A percentile compares a stretch with the other conserved stretches of the same genome.
These are phyloP conservation scores for Chrysochromulina tobinii DNA, from an alignment of 78 protist genomes.

Conservation along the genomic window DNA sequence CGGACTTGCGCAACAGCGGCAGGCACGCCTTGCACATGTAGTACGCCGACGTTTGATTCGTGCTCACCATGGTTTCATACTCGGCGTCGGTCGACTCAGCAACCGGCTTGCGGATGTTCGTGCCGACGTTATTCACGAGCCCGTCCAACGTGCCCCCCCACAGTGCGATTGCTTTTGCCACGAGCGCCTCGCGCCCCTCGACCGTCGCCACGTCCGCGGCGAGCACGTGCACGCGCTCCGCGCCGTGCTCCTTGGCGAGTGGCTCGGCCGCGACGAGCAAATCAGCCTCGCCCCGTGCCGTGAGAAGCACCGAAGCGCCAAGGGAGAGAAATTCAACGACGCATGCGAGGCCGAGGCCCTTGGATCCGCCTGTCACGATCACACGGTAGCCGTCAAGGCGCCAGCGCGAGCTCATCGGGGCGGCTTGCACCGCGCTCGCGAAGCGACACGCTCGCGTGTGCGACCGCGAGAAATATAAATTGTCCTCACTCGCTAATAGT, in stretches of 20 bases:
- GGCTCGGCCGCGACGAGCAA: neutral
- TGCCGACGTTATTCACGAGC: slow-evolving; percentile 57
- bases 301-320: neutral
- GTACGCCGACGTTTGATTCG: slow-evolving; percentile 12
- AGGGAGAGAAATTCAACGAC: neutral
- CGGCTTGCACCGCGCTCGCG: no score
- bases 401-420: no score
- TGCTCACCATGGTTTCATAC: neutral
- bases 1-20: neutral
- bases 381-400: no score
- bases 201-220: neutral
- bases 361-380: no score
- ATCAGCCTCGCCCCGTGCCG: neutral
- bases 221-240: no score
- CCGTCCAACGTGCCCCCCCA: neutral
- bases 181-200: neutral
- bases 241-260: no score
- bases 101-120: slow-evolving; percentile 45
- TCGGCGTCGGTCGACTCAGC: slow-evolving; percentile 7
- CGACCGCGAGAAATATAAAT: no score
- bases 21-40: neutral
- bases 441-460: no score
- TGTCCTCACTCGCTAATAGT: no score
- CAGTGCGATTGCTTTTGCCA: neutral
- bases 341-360: neutral